Base-by-base conservation (phyloP, 768 basidiomycete species). In the Sarcodon aspratus region DNA sequence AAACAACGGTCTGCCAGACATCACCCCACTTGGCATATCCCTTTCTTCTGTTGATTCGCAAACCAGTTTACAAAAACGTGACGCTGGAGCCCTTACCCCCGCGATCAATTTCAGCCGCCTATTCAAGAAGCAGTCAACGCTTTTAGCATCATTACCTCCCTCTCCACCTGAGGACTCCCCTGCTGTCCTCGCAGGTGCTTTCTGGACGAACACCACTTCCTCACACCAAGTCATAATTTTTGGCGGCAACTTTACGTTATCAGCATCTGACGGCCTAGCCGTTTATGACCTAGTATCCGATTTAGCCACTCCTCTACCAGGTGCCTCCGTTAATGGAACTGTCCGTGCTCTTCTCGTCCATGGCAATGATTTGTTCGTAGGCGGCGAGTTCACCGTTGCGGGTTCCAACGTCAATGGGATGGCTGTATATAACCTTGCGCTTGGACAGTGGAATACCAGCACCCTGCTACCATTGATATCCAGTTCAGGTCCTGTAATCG, bases 171-270 rank as follows among this genome's bases (percentile, higher is more conserved):
- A 80, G 1, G 68, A 75, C 1, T 86, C 90, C 1, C 90, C 92
- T 0, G 81, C 89, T 13, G 79, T 97, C 51, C 71, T 96, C 48
- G 76, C 89, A 0, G 95, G 90, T 33, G 76, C 78, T 2, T 97
- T 92, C 69, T 97, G 90, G 89, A 85, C 78, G 7, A 96, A 97
- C 59, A 71, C 70, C 35, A 75, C 82, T 1, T 79, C 79, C 3
- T 68, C 67, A 9, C 72, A 75, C 42, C 78, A 87, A 49, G 64
- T 90, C 15, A 78, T 79, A 38, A 78, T 97, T 52, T 69, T 97
- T 44, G 95, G 93, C 33, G 95, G 95, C 34, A 92, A 93, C 62
- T 99, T 97, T 62, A 76, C 85, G 1, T 81, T 81, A 59, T 51
- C 69, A 6, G 53, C 67, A 2, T 53, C 63, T 13, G 59, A 60